Evolutionary conservation across 2,329 filamentous ascomycete species (phyloP).

Genomic region (Talaromyces albobiverticillius): DNA sequence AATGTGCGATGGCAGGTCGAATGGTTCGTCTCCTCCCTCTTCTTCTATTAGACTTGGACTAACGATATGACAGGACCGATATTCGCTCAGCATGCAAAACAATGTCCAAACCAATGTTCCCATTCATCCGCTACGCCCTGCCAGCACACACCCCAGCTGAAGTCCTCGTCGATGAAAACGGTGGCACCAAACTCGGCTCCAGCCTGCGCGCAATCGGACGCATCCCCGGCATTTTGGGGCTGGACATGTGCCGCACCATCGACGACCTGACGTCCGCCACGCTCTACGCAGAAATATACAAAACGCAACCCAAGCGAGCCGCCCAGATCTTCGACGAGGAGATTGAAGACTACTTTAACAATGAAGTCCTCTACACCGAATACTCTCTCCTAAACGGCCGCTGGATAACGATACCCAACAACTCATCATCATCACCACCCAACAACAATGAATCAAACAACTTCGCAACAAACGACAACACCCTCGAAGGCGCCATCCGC

Average conservation of each 20-base stretch:
- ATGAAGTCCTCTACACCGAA: constrained; percentile 37
- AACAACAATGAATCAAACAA: too few species aligned
- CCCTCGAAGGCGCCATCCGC: constrained; percentile 37
- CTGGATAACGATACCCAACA: constrained; percentile 30
- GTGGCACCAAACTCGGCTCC: constrained; percentile 29
- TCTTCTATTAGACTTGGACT: neutral
- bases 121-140: constrained; percentile 34
- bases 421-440: too few species aligned
- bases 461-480: too few species aligned
- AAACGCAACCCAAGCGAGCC: constrained; percentile 23
- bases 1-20: constrained; percentile 39
- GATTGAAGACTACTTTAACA: constrained; percentile 39
- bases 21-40: constrained; percentile 27
- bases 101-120: constrained; percentile 36
- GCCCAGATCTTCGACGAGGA: constrained; percentile 30
- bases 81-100: constrained; percentile 40
- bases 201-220: constrained; percentile 29
- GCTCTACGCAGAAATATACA: constrained; percentile 38
- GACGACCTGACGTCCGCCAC: constrained; percentile 34
- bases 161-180: constrained; percentile 19
- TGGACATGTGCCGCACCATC: constrained; percentile 29
- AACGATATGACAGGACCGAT: constrained; percentile 31
- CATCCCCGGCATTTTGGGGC: constrained; percentile 34
- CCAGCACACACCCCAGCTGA: constrained; percentile 24
- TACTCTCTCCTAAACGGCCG: constrained; percentile 36